These are phyloP conservation scores for Inga oerstediana DNA, from an alignment of 306 rosid species.

Conservation along the genomic window DNA sequence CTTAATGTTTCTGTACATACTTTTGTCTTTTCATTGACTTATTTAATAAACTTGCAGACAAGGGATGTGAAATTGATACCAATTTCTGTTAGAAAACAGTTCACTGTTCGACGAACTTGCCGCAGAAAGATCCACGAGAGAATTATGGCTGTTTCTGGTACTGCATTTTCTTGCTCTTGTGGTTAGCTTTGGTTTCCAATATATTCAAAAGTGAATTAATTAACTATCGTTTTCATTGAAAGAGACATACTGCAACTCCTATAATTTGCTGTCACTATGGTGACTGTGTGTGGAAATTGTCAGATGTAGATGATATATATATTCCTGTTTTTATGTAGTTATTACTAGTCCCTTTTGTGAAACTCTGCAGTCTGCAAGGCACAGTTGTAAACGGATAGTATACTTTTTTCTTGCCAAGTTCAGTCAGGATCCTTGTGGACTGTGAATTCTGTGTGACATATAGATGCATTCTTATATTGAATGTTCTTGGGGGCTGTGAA, in stretches of 20 bases:
- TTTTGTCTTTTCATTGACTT: neutral
- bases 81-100: slow-evolving; percentile 57
- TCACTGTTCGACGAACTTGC: slow-evolving; percentile 68
- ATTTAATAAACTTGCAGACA: slow-evolving; percentile 47
- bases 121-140: slow-evolving; percentile 85
- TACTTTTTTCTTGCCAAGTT: neutral
- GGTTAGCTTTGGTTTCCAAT: slow-evolving; percentile 24
- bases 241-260: neutral
- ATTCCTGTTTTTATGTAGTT: neutral
- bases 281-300: neutral
- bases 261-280: neutral
- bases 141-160: slow-evolving; percentile 83
- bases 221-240: neutral
- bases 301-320: neutral
- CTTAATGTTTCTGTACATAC: neutral
- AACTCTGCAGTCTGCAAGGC: neutral
- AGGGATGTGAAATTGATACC: slow-evolving; percentile 87
- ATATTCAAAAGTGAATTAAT: neutral
- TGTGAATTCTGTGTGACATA: neutral
- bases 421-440: neutral
- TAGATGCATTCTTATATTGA: neutral
- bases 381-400: neutral
- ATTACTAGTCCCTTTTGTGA: neutral
- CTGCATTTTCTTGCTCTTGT: slow-evolving; percentile 9
- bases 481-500: neutral